These are phyloP conservation scores for Coffea canephora DNA, from an alignment of 257 asterid genomes.

Conservation along the genomic window DNA sequence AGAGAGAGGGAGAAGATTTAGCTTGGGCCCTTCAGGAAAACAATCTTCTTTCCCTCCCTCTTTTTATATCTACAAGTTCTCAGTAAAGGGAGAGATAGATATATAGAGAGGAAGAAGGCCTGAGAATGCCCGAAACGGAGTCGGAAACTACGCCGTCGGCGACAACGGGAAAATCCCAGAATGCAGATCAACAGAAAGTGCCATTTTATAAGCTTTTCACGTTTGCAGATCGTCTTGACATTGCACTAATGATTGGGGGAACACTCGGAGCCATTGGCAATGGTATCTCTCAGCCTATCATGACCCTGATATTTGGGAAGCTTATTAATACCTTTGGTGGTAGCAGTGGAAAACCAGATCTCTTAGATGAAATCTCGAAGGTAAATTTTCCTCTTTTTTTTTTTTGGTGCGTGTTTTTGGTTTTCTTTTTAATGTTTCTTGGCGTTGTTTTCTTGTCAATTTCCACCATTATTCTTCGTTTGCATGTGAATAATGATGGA, in stretches of 20 bases:
- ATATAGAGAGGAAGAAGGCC: background rate
- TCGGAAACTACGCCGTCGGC: background rate
- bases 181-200: conserved; percentile 36
- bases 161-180: conserved; percentile 9
- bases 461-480: background rate
- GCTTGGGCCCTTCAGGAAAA: no score
- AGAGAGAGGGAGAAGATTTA: no score
- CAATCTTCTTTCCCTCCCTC: no score
- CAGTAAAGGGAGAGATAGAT: background rate
- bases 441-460: background rate
- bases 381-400: conserved; percentile 8
- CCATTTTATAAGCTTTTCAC: conserved; percentile 47
- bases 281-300: conserved; percentile 71
- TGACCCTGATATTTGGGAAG: conserved; percentile 63
- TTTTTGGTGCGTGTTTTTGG: background rate
- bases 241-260: conserved; percentile 44
- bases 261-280: conserved; percentile 47
- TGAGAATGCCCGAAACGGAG: background rate
- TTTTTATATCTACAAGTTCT: no score
- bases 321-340: conserved; percentile 59
- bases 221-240: conserved; percentile 59
- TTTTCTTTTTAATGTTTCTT: background rate
- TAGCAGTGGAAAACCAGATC: conserved; percentile 18
- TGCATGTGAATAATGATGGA: no score
- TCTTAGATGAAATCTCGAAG: conserved; percentile 52